Evolutionary conservation across 169 alveolate species (phyloP).

Genomic region (Plasmodium cynomolgi): DNA sequence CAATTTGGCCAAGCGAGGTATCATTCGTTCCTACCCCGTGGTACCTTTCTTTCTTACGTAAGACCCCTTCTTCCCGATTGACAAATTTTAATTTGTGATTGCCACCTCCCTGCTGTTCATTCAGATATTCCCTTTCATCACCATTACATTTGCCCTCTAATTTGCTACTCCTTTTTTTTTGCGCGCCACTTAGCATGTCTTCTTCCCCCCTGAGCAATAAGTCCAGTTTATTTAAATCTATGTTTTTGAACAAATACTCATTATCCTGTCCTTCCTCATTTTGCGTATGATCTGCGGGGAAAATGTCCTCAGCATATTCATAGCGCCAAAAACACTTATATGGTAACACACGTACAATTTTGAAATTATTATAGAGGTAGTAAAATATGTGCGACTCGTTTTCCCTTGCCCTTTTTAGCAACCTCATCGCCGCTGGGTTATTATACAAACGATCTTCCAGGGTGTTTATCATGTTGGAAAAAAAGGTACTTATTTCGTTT

Average conservation of each 20-base stretch:
- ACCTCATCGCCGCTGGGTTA: not conserved
- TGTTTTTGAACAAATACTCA: constrained; percentile 55
- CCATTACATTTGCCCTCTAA: not conserved
- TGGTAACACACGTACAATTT: constrained; percentile 47
- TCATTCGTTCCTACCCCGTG: not conserved
- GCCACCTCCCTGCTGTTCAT: not conserved
- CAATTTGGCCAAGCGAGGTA: not conserved
- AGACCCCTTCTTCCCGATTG: not conserved
- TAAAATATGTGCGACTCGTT: constrained; percentile 57
- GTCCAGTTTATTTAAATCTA: constrained; percentile 33
- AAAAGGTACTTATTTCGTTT: constrained; percentile 20
- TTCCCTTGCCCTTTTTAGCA: constrained; percentile 24
- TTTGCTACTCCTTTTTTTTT: not conserved
- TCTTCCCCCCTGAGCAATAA: constrained; percentile 31
- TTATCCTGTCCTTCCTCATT: constrained; percentile 22
- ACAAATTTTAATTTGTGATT: not conserved
- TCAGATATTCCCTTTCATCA: not conserved
- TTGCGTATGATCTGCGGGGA: not conserved
- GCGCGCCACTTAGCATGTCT: not conserved
- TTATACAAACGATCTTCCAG: constrained; percentile 31
- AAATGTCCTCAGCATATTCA: constrained; percentile 17
- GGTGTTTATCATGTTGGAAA: constrained; percentile 21
- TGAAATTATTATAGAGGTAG: constrained; percentile 39
- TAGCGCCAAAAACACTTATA: constrained; percentile 65
- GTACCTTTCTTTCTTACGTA: not conserved